Conservation (phyloP, 108 stramenopile genomes). For the Mediolabrus comicus region DNA sequence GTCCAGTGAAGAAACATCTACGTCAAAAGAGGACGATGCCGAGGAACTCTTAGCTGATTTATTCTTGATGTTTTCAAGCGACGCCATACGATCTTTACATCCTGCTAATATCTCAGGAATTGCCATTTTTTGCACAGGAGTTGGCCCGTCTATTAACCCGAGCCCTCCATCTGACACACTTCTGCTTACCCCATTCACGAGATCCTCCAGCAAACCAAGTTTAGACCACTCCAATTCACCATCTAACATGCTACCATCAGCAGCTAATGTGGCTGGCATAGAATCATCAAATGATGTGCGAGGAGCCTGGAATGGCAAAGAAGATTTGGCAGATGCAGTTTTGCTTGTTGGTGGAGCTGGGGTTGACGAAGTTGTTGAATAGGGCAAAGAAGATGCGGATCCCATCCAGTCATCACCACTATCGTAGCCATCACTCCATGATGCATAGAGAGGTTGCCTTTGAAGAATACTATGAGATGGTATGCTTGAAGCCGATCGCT, state of each 20-base stretch:
- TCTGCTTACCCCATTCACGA: slow-evolving; percentile 42
- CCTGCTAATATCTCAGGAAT: slow-evolving; percentile 69
- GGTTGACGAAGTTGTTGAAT: not conserved
- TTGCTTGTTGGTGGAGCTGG: not conserved
- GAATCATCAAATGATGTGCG: slow-evolving; percentile 44
- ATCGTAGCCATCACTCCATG: not conserved
- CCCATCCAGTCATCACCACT: not conserved
- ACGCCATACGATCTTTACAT: slow-evolving; percentile 43
- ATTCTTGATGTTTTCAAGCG: slow-evolving; percentile 12
- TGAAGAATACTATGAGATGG: not conserved
- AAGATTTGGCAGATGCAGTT: slow-evolving; percentile 12
- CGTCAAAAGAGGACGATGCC: slow-evolving; percentile 11
- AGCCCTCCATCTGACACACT: slow-evolving; percentile 5
- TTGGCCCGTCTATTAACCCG: slow-evolving; percentile 53
- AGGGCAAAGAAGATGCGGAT: not conserved
- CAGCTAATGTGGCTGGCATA: slow-evolving; percentile 16
- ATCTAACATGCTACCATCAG: not conserved
- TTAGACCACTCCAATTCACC: slow-evolving; percentile 53
- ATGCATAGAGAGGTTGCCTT: too few species aligned
- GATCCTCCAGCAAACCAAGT: slow-evolving; percentile 66
- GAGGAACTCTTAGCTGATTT: not conserved
- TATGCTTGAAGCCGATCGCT: not conserved
- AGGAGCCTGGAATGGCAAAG: slow-evolving; percentile 39
- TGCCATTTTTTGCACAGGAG: slow-evolving; percentile 76
- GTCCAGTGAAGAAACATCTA: not conserved